Percentiles rank a stretch among this genome's conserved stretches.
Evolutionary conservation across 768 basidiomycete genomes (phyloP).

Genomic region (Panus rudis): DNA sequence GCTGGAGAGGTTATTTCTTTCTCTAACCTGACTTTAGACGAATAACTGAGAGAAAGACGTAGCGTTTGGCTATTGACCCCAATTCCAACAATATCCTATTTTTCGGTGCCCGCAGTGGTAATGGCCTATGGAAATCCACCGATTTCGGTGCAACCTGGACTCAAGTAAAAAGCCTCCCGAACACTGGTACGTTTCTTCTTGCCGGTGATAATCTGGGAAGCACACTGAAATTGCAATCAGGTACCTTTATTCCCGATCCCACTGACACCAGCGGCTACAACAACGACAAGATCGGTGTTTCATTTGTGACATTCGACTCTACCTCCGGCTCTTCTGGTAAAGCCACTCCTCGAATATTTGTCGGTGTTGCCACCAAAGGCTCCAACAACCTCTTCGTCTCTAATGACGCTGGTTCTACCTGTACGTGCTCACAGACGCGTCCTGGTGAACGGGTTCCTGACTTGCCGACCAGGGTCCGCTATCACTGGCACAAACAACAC

Average conservation of each 20-base stretch:
- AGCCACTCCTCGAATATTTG: constrained; percentile 58
- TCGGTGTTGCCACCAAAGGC: constrained; percentile 55
- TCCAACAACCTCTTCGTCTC: constrained; percentile 50
- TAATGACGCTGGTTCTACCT: constrained; percentile 49
- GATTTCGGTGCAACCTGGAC: constrained; percentile 53
- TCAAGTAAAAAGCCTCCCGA: constrained; percentile 53
- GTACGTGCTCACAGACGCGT: constrained; percentile 29
- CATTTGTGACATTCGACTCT: constrained; percentile 62
- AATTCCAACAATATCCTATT: constrained; percentile 54
- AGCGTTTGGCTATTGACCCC: constrained; percentile 60
- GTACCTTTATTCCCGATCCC: constrained; percentile 46
- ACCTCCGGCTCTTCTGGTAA: constrained; percentile 46
- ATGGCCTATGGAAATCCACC: constrained; percentile 62
- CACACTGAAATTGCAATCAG: constrained; percentile 19
- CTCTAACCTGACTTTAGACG: not conserved
- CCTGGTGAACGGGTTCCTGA: not conserved
- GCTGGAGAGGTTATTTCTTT: constrained; percentile 42
- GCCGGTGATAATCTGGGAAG: not conserved
- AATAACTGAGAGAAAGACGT: not conserved
- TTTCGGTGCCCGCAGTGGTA: constrained; percentile 58
- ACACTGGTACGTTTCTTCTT: constrained; percentile 36
- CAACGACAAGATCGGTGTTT: constrained; percentile 34
- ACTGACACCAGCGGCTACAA: constrained; percentile 39
- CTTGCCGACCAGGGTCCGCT: constrained; percentile 37
- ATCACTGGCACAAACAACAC: constrained; percentile 51